These are phyloP conservation scores for Pichia sp. DNA, from an alignment of 1,139 yeast genomes.

Conservation along the genomic window DNA sequence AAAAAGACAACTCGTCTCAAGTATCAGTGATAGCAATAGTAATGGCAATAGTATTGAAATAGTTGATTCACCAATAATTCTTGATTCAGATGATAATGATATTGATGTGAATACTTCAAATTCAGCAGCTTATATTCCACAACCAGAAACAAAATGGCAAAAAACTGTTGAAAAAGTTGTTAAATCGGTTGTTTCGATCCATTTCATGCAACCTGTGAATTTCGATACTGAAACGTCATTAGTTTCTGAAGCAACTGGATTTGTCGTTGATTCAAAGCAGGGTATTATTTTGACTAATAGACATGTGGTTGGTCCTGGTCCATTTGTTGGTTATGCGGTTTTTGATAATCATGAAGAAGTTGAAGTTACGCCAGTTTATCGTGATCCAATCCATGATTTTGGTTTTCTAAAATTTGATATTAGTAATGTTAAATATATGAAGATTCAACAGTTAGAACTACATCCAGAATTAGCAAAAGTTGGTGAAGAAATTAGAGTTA, in stretches of 20 bases:
- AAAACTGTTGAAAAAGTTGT: conserved; percentile 76
- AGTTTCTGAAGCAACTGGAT: conserved; percentile 90
- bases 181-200: conserved; percentile 80
- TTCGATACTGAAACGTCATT: conserved; percentile 82
- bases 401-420: conserved; percentile 79
- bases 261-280: conserved; percentile 76
- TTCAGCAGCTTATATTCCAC: conserved; percentile 11
- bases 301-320: conserved; percentile 94
- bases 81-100: not conserved
- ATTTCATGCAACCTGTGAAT: conserved; percentile 77
- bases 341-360: conserved; percentile 95
- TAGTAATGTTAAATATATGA: conserved; percentile 61
- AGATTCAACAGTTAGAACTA: conserved; percentile 57
- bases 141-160: conserved; percentile 51
- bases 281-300: conserved; percentile 88
- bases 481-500: conserved; percentile 88
- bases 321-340: conserved; percentile 83
- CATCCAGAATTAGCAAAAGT: conserved; percentile 80
- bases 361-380: conserved; percentile 72
- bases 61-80: not conserved
- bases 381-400: conserved; percentile 84
- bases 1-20: not conserved
- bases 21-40: not conserved
- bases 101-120: not conserved
- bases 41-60: not conserved